Base-by-base conservation (phyloP, 2,329 filamentous ascomycete species). In the Nothophoma quercina region DNA sequence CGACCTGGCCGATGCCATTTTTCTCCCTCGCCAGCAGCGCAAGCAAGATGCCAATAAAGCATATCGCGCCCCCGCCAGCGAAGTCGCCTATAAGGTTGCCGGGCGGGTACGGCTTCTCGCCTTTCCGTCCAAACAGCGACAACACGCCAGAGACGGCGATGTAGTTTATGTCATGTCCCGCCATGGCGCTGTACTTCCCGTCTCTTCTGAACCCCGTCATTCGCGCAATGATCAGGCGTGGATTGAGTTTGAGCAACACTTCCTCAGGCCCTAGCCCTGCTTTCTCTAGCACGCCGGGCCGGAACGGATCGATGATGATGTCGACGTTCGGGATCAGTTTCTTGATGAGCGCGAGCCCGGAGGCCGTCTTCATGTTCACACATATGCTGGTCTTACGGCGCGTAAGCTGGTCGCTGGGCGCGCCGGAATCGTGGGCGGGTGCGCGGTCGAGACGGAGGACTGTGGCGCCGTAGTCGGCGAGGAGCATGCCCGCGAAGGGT, bases 91-190 rank as follows among this genome's bases (percentile, higher is more conserved):
- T 77, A 15, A 98, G 82, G 67, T 98, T 98, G 5, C 80, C 85
- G 0, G 95, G 95, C 15, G 93, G 83, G 56, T 88, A 87, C 1
- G 93, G 93, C 59, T 85, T 86, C 68, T 88, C 84, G 13, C 81
- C 83, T 22, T 79, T 78, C 0, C 89, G 80, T 1, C 93, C 93
- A 3, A 98, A 83, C 75, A 96, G 80, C 0, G 83, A 82, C 22
- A 98, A 77, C 1, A 89, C 88, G 0, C 93, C 93, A 0, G 88
- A 89, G 0, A 96, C 90, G 40, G 93, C 91, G 33, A 98, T 88
- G 75, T 98, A 98, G 71, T 98, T 97, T 73, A 97, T 96, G 72
- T 97, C 93, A 71, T 97, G 93, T 5, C 93, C 93, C 0, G 93
- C 92, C 93, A 96, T 97, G 66, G 83, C 77, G 39, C 84, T 85